phyloP scores from a whole-genome alignment of 257 asterid species.

The Nicotiana tomentosiformis region DNA sequence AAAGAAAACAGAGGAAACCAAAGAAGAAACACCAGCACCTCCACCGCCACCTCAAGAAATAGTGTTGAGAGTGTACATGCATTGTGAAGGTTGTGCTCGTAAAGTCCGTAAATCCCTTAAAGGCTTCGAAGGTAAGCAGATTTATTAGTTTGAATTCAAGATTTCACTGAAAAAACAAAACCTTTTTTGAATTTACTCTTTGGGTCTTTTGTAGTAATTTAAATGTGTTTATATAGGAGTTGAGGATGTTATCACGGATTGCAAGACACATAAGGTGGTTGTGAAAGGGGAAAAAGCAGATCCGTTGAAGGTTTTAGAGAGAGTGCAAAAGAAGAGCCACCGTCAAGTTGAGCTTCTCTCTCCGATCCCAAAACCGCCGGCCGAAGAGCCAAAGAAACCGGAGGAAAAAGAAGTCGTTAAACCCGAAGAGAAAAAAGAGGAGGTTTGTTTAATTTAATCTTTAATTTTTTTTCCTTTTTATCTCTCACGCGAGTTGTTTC shows the following conservation, averaged over 20 bases:
- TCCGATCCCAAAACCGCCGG: conserved; percentile 57
- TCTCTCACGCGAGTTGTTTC: neutral
- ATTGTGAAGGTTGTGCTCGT: conserved; percentile 97
- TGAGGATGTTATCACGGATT: conserved; percentile 79
- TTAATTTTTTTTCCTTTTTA: neutral
- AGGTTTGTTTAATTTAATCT: conserved; percentile 33
- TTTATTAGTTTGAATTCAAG: neutral
- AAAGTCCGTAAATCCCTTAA: conserved; percentile 86
- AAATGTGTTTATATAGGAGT: conserved; percentile 42
- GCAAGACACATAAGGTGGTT: conserved; percentile 62
- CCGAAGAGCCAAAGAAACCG: conserved; percentile 47
- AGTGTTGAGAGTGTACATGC: conserved; percentile 80
- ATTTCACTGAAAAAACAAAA: neutral
- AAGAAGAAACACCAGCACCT: conserved; percentile 12
- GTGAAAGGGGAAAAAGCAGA: conserved; percentile 97
- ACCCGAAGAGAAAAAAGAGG: conserved; percentile 60
- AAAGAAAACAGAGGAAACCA: conserved; percentile 25
- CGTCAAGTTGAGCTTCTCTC: conserved; percentile 82
- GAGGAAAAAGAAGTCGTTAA: conserved; percentile 37
- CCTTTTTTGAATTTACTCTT: no score
- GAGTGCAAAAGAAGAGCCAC: conserved; percentile 90
- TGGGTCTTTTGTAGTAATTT: neutral
- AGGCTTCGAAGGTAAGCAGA: conserved; percentile 62
- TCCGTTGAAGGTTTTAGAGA: conserved; percentile 74
- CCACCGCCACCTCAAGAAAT: conserved; percentile 79